Evolutionary conservation across 2,329 filamentous ascomycete species (phyloP).

Genomic region (Hypoxylon sp.): DNA sequence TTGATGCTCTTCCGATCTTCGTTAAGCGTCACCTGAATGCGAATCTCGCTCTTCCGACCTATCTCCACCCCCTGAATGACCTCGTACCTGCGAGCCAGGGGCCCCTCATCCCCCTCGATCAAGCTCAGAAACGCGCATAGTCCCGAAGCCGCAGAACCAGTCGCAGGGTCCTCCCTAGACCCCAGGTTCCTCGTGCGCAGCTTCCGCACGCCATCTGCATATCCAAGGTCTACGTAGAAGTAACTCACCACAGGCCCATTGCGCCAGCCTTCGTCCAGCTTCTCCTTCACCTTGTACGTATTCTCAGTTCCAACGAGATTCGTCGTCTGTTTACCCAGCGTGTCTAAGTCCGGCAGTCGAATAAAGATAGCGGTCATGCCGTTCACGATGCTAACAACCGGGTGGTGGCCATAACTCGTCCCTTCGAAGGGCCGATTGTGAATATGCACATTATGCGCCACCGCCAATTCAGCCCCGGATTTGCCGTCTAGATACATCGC

Average conservation of each 20-base stretch:
- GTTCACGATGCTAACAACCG: conserved; percentile 74
- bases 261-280: conserved; percentile 68
- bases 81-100: conserved; percentile 59
- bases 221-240: conserved; percentile 66
- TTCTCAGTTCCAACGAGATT: conserved; percentile 54
- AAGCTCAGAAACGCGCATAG: conserved; percentile 67
- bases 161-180: conserved; percentile 68
- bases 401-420: conserved; percentile 54
- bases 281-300: conserved; percentile 45
- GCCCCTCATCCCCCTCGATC: conserved; percentile 54
- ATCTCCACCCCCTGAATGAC: conserved; percentile 76
- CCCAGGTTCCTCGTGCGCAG: conserved; percentile 73
- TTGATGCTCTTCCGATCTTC: conserved; percentile 12
- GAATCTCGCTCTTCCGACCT: conserved; percentile 68
- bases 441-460: conserved; percentile 76
- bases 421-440: conserved; percentile 62
- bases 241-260: conserved; percentile 67
- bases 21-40: conserved; percentile 57
- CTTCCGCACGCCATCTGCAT: conserved; percentile 50
- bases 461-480: conserved; percentile 69
- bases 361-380: conserved; percentile 79
- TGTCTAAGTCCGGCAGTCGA: conserved; percentile 70
- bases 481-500: conserved; percentile 50
- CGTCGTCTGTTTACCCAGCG: conserved; percentile 62
- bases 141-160: conserved; percentile 71